phyloP scores from a whole-genome alignment of 1,139 yeast species.

The Suhomyces atakaporum region DNA sequence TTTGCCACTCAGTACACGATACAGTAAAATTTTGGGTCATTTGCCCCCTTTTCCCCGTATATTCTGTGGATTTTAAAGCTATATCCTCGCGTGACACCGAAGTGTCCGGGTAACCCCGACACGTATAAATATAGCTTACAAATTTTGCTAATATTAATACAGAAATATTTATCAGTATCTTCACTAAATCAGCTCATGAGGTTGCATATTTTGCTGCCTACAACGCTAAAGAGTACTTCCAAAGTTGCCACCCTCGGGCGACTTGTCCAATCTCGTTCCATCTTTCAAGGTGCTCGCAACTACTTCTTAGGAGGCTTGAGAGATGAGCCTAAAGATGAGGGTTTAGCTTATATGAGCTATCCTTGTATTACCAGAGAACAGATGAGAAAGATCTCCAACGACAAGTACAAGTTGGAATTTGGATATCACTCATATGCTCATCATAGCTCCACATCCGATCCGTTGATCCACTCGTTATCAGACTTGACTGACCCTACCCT shows the following conservation, averaged over 20 bases:
- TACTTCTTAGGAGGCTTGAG: conserved; percentile 28
- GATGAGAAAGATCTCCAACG: conserved; percentile 37
- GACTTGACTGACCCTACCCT: conserved; percentile 55
- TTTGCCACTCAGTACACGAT: too few relatives aligned
- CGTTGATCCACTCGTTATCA: conserved; percentile 51
- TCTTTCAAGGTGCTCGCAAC: conserved; percentile 30
- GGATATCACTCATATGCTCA: conserved; percentile 52
- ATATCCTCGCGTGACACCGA: too few relatives aligned
- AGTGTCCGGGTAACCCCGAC: too few relatives aligned
- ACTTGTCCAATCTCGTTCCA: conserved; percentile 1
- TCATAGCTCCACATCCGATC: conserved; percentile 42
- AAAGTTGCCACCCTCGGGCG: not conserved
- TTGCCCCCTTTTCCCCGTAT: too few relatives aligned
- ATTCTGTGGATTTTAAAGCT: too few relatives aligned
- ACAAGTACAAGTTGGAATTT: conserved; percentile 47
- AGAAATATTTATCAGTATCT: too few relatives aligned
- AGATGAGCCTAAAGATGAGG: conserved; percentile 23
- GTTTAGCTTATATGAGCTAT: conserved; percentile 43
- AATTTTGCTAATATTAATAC: too few relatives aligned
- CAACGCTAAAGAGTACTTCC: not conserved
- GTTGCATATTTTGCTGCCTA: not conserved
- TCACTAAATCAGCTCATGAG: not conserved
- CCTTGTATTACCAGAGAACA: conserved; percentile 47
- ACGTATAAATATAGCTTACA: too few relatives aligned
- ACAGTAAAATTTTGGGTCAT: too few relatives aligned